phyloP scores from a whole-genome alignment of 371 early-diverging fungal species.

The Vittaforma corneae region DNA sequence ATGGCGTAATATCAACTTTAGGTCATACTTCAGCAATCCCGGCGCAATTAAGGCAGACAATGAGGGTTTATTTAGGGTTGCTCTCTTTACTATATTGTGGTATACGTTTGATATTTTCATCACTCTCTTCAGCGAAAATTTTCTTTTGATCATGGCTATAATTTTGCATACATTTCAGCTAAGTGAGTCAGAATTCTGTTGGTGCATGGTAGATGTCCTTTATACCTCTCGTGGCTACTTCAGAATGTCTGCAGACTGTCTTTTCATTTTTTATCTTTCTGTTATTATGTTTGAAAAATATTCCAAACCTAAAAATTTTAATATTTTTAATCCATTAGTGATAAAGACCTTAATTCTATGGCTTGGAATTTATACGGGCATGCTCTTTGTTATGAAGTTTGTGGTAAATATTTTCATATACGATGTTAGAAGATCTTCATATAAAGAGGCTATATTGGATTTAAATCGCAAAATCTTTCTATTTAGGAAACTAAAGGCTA shows the following conservation, averaged over 20 bases:
- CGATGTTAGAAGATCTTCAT: slow-evolving; percentile 47
- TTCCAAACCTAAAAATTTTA: neutral
- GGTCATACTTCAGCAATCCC: neutral
- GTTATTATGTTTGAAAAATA: slow-evolving; percentile 40
- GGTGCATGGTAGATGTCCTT: neutral
- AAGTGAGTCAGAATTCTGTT: neutral
- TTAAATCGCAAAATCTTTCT: slow-evolving; percentile 56
- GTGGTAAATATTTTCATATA: slow-evolving; percentile 47
- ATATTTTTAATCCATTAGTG: slow-evolving; percentile 1
- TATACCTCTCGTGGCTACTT: slow-evolving; percentile 7
- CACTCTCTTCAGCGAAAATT: slow-evolving; percentile 18
- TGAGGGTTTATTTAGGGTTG: neutral
- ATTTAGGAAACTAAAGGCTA: slow-evolving; percentile 48
- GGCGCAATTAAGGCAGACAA: neutral
- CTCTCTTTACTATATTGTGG: neutral
- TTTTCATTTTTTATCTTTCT: slow-evolving; percentile 38
- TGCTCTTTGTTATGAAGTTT: slow-evolving; percentile 54
- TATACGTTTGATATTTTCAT: slow-evolving; percentile 10
- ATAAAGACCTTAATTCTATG: slow-evolving; percentile 44
- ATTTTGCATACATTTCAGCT: slow-evolving; percentile 28
- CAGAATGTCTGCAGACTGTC: slow-evolving; percentile 29
- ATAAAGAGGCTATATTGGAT: slow-evolving; percentile 51
- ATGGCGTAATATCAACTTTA: neutral
- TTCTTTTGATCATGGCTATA: slow-evolving; percentile 18
- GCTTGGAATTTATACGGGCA: slow-evolving; percentile 21